phyloP scores from a whole-genome alignment of 768 basidiomycete species.

The Dioszegia hungarica region DNA sequence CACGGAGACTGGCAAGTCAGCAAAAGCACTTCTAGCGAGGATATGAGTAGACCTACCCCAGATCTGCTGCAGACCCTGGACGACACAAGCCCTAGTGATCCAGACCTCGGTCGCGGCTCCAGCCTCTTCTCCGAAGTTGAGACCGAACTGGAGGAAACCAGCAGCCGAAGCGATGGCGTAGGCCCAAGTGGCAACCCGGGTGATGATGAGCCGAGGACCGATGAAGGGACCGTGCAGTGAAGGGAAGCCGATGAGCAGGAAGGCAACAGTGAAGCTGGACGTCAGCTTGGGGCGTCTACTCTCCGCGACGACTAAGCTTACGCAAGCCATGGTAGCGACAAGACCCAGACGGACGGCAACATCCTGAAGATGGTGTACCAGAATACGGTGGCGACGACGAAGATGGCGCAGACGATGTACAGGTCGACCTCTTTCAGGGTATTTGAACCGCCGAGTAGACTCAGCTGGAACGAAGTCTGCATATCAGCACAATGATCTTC shows the following conservation, averaged over 20 bases:
- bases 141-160: constrained; percentile 86
- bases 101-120: constrained; percentile 93
- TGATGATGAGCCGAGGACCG: constrained; percentile 61
- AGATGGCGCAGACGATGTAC: constrained; percentile 85
- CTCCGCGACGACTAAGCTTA: constrained; percentile 15
- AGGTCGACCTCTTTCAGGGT: constrained; percentile 74
- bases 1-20: constrained; percentile 60
- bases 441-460: constrained; percentile 78
- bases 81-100: constrained; percentile 83
- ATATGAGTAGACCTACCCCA: constrained; percentile 58
- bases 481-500: neutral
- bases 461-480: constrained; percentile 79
- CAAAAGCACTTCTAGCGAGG: no score
- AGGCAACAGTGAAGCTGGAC: constrained; percentile 68
- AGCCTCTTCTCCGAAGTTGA: constrained; percentile 97
- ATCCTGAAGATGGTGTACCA: constrained; percentile 89
- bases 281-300: neutral
- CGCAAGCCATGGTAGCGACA: constrained; percentile 83
- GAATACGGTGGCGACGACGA: constrained; percentile 73
- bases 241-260: constrained; percentile 85
- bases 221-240: constrained; percentile 62
- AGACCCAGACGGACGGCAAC: constrained; percentile 79
- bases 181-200: constrained; percentile 77
- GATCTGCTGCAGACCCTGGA: constrained; percentile 90
- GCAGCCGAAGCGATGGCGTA: constrained; percentile 92